Evolutionary conservation across 1,284 basidiomycete species (phyloP).

Genomic region (Dichomitus squalens): DNA sequence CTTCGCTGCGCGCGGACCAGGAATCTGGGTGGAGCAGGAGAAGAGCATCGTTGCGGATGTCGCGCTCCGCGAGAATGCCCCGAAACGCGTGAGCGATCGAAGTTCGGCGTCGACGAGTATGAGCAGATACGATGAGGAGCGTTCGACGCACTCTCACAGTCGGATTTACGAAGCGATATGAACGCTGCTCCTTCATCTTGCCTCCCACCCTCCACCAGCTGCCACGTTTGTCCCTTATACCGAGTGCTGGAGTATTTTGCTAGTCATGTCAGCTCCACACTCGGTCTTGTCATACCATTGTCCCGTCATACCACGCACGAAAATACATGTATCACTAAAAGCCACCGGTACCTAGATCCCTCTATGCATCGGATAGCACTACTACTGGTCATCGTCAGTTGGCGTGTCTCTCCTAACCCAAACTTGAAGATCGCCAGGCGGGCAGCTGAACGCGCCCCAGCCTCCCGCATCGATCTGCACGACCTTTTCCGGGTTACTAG

Average conservation of each 20-base stretch:
- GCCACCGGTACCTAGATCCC: background rate
- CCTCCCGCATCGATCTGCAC: slow-evolving; percentile 46
- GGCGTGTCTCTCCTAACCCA: slow-evolving; percentile 44
- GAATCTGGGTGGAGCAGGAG: slow-evolving; percentile 23
- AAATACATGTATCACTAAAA: slow-evolving; percentile 2
- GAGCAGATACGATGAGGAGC: slow-evolving; percentile 7
- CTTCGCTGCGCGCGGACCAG: slow-evolving; percentile 11
- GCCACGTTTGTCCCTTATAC: too few relatives aligned
- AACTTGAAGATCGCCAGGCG: slow-evolving; percentile 52
- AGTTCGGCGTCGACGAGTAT: slow-evolving; percentile 5
- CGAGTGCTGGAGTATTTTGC: too few relatives aligned
- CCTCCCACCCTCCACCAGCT: too few relatives aligned
- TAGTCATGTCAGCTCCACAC: background rate
- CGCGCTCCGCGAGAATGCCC: slow-evolving; percentile 21
- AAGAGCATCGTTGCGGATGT: slow-evolving; percentile 21
- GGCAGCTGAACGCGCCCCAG: slow-evolving; percentile 63
- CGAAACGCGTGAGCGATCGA: slow-evolving; percentile 9
- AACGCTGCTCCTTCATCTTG: background rate
- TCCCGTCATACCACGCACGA: background rate
- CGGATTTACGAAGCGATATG: slow-evolving; percentile 8
- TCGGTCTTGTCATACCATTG: background rate
- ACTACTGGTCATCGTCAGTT: background rate
- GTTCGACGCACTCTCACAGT: slow-evolving; percentile 4
- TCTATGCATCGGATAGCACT: background rate
- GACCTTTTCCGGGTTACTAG: slow-evolving; percentile 34